phyloP scores from a whole-genome alignment of 2,329 filamentous ascomycete genomes.

The Ophiostoma himal-ulmi region DNA sequence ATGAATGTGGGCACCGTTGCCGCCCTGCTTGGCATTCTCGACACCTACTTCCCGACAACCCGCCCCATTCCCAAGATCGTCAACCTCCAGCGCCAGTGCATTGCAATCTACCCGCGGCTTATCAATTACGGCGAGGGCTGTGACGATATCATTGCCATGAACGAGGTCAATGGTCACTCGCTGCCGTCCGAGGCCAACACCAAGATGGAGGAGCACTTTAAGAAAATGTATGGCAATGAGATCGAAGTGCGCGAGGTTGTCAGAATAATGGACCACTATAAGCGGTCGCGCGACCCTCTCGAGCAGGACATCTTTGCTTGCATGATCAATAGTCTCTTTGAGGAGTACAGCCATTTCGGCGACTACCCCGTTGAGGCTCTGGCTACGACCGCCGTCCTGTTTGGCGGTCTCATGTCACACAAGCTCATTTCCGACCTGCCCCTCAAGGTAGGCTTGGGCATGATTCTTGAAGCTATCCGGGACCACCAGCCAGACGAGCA shows the following conservation, averaged over 20 bases:
- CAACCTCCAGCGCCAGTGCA: slow-evolving; percentile 75
- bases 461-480: slow-evolving; percentile 94
- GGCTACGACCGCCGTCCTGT: slow-evolving; percentile 91
- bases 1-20: slow-evolving; percentile 82
- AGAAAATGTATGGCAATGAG: slow-evolving; percentile 93
- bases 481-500: slow-evolving; percentile 76
- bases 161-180: slow-evolving; percentile 73
- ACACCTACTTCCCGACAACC: slow-evolving; percentile 58
- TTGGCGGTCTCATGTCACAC: slow-evolving; percentile 92
- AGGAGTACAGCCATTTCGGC: slow-evolving; percentile 92
- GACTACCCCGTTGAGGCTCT: slow-evolving; percentile 95
- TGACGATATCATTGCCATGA: slow-evolving; percentile 84
- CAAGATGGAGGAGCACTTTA: slow-evolving; percentile 96
- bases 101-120: slow-evolving; percentile 84
- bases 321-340: slow-evolving; percentile 97
- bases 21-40: slow-evolving; percentile 70
- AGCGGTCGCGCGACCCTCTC: slow-evolving; percentile 72
- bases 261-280: slow-evolving; percentile 76
- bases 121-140: slow-evolving; percentile 95
- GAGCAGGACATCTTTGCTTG: slow-evolving; percentile 96
- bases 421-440: slow-evolving; percentile 85
- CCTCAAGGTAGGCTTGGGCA: slow-evolving; percentile 86
- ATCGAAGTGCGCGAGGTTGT: slow-evolving; percentile 82
- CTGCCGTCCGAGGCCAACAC: slow-evolving; percentile 73
- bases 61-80: slow-evolving; percentile 63